Evolutionary conservation across 129 eudicot species (phyloP), one percentile per base, ranked within the genome.

Genomic region (Arctium lappa): DNA sequence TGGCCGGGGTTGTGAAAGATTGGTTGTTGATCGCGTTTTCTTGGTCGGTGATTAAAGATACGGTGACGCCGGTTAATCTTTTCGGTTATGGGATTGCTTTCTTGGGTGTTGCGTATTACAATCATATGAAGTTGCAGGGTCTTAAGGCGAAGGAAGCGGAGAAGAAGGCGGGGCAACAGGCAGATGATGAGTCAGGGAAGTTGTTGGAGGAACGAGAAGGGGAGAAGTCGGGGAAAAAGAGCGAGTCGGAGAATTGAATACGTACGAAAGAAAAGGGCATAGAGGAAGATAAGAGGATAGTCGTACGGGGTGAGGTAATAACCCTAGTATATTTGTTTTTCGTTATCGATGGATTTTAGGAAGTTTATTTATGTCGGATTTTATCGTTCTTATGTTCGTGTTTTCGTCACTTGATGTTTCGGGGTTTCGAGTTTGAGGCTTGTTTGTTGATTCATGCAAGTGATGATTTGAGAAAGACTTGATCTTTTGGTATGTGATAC

Each of bases 21-120:
- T 88, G 91, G 91, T 38, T 88, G 87, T 82, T 88, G 83, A 90
- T 90, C 27, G 94, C 91, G 15, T 90, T 90, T 83, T 90, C 94
- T 13, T 90, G 94, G 94, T 88, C 91, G 38, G 94, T 90, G 80
- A 90, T 90, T 42, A 90, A 90, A 73, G 94, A 90, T 73, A 90
- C 91, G 0, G 94, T 90, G 10, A 86, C 94, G 0, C 83, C 91
- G 0, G 3, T 90, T 12, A 90, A 90, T 68, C 53, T 90, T 62
- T 62, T 90, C 3, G 94, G 94, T 4, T 90, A 90, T 53, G 84
- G 72, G 81, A 73, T 90, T 75, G 91, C 94, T 1, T 90, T 90
- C 62, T 69, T 90, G 69, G 93, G 93, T 12, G 91, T 90, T 12
- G 91, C 80, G 18, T 90, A 86, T 38, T 90, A 90, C 39, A 90